Evolutionary conservation across 768 basidiomycete genomes (phyloP).

Genomic region (Podaxis pistillaris): DNA sequence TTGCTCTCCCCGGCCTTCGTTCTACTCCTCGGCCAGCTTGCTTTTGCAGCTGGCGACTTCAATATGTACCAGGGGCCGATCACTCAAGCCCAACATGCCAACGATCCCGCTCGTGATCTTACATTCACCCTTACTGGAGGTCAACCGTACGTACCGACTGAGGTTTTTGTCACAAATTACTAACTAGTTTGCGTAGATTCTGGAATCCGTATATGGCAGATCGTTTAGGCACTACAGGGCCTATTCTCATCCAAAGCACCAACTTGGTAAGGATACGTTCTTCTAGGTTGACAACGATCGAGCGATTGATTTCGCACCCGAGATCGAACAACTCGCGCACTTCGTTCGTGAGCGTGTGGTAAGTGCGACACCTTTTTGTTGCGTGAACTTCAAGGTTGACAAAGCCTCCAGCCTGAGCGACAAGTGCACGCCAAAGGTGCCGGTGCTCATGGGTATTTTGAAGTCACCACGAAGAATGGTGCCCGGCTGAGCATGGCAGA

Average conservation of each 20-base stretch:
- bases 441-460: constrained; percentile 53
- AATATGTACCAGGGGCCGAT: constrained; percentile 5
- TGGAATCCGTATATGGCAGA: constrained; percentile 16
- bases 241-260: constrained; percentile 16
- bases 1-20: constrained; percentile 1
- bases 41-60: constrained; percentile 3
- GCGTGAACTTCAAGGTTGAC: neutral
- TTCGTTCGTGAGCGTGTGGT: constrained; percentile 20
- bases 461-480: constrained; percentile 44
- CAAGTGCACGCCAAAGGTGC: constrained; percentile 36
- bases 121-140: constrained; percentile 16
- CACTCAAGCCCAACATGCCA: neutral
- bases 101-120: constrained; percentile 14
- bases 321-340: constrained; percentile 20
- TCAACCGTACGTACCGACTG: constrained; percentile 13
- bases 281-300: neutral
- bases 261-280: constrained; percentile 13
- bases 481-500: constrained; percentile 33
- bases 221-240: constrained; percentile 16
- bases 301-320: neutral
- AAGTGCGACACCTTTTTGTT: neutral
- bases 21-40: constrained; percentile 8
- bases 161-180: neutral
- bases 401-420: constrained; percentile 25
- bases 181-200: constrained; percentile 2